Percentiles rank a stretch among this genome's conserved stretches.
These are phyloP conservation scores for Orbilia javanica DNA, from an alignment of 2,329 filamentous ascomycete species.

Conservation along the genomic window DNA sequence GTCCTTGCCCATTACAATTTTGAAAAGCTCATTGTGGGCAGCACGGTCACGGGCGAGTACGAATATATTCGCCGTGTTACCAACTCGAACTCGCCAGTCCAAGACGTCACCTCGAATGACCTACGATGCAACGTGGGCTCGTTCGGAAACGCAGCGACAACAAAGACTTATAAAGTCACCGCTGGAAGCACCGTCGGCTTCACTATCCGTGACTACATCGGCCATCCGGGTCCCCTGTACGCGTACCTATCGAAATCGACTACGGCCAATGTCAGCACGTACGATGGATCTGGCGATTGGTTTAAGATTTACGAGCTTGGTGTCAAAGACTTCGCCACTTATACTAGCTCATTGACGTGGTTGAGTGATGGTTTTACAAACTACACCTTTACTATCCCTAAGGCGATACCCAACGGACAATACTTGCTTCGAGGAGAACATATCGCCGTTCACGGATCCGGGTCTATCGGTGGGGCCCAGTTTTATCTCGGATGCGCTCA, in stretches of 20 bases:
- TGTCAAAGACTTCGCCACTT: slow-evolving; percentile 18
- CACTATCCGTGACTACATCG: slow-evolving; percentile 59
- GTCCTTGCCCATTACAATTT: slow-evolving; percentile 61
- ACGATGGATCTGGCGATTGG: slow-evolving; percentile 65
- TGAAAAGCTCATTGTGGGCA: slow-evolving; percentile 66
- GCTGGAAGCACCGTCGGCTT: slow-evolving; percentile 64
- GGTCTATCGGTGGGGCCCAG: slow-evolving; percentile 64
- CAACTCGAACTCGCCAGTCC: slow-evolving; percentile 65
- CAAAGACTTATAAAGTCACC: slow-evolving; percentile 64
- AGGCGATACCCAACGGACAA: slow-evolving; percentile 65
- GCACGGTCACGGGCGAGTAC: slow-evolving; percentile 66
- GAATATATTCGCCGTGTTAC: slow-evolving; percentile 68
- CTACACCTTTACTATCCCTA: slow-evolving; percentile 65
- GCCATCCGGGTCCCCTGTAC: slow-evolving; percentile 67
- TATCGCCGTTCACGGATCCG: slow-evolving; percentile 67
- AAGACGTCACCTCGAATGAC: slow-evolving; percentile 65
- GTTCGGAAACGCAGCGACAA: slow-evolving; percentile 64
- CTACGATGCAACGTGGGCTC: slow-evolving; percentile 67
- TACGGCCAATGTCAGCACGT: slow-evolving; percentile 60
- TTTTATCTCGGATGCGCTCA: slow-evolving; percentile 68
- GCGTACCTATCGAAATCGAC: slow-evolving; percentile 66
- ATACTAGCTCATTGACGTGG: slow-evolving; percentile 59
- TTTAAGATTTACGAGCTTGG: slow-evolving; percentile 65
- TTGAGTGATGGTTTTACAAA: slow-evolving; percentile 54
- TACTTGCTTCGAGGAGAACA: slow-evolving; percentile 68